Base-by-base conservation (phyloP, 495 filamentous ascomycete genomes). In the Lasiosphaeriaceae sp. region DNA sequence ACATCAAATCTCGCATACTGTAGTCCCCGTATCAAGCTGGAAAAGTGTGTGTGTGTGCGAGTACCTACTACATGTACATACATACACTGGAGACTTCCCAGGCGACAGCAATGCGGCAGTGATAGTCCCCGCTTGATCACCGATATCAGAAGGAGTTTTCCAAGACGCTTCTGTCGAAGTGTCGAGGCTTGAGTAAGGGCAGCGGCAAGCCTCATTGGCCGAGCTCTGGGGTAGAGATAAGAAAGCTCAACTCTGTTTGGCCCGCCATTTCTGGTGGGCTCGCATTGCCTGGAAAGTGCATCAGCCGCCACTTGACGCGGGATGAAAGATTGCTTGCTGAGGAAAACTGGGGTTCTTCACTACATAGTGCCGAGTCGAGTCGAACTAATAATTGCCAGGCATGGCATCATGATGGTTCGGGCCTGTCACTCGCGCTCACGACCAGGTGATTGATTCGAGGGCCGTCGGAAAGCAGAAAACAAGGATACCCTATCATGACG, bases 271-370 rank as follows among this genome's bases (percentile, higher is more conserved):
- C 57, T 54, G 57, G 48, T 47, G 56, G 56, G 56, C 44, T 53
- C 35, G 24, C 12, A 52, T 49, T 11, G n/a, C 39, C 37, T 55
- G 59, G 2, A 55, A 57, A 48, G 55, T 62, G 60, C 56, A 47
- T 55, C 60, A 59, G 56, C 56, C 56, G 60, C 56, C 60, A 62
- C 61, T 57, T 39, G 39, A 63, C 57, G 61, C 57, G 61, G 61
- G 61, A 64, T 64, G 61, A 54, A 53, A 53, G 50, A 47, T 47
- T 48, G 43, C 45, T n/a, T 47, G 5, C 45, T 47, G 3, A 1
- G 45, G 41, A 5, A 43, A 17, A 5, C 39, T 43, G 39, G 39
- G 39, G n/a, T 43, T 14, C 0, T n/a, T n/a, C n/a, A 16, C n/a
- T 31, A 31, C 4, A 31, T n/a, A n/a, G n/a, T n/a, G n/a, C n/a